A percentile compares a stretch with the other conserved stretches of the same genome.
phyloP scores from a whole-genome alignment of 257 asterid genomes.

The Orobanche coerulescens region DNA sequence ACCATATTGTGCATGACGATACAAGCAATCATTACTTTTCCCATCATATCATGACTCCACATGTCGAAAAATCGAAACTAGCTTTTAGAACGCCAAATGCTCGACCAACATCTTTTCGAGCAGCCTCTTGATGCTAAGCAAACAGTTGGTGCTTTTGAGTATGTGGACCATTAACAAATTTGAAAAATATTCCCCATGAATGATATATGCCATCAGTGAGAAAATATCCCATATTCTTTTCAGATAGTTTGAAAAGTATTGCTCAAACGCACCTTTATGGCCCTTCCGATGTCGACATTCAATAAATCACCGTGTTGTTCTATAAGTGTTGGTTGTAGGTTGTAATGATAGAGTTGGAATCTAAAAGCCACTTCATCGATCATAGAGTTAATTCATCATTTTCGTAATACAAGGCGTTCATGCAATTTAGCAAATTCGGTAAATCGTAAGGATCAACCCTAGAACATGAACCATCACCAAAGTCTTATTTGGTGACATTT shows the following conservation, averaged over 20 bases:
- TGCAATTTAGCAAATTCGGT: too few species aligned
- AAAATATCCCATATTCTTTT: too few species aligned
- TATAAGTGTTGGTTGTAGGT: neutral
- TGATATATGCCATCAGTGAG: too few species aligned
- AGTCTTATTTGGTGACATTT: too few species aligned
- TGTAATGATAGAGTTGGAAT: neutral
- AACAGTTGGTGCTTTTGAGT: neutral
- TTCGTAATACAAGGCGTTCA: too few species aligned
- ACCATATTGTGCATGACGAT: too few species aligned
- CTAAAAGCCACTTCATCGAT: neutral
- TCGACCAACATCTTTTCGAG: neutral
- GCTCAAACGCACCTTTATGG: neutral
- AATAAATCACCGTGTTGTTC: neutral
- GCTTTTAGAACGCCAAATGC: neutral
- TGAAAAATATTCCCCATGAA: neutral
- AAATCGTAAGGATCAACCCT: too few species aligned
- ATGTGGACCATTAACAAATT: neutral
- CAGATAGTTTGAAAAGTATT: too few species aligned
- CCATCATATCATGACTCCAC: neutral
- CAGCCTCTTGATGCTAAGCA: neutral
- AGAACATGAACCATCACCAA: too few species aligned
- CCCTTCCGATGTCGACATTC: neutral
- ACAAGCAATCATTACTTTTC: neutral
- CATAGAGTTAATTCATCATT: too few species aligned
- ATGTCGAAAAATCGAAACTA: neutral